phyloP scores from a whole-genome alignment of 2,329 filamentous ascomycete species.

The Passalora sequoiae region DNA sequence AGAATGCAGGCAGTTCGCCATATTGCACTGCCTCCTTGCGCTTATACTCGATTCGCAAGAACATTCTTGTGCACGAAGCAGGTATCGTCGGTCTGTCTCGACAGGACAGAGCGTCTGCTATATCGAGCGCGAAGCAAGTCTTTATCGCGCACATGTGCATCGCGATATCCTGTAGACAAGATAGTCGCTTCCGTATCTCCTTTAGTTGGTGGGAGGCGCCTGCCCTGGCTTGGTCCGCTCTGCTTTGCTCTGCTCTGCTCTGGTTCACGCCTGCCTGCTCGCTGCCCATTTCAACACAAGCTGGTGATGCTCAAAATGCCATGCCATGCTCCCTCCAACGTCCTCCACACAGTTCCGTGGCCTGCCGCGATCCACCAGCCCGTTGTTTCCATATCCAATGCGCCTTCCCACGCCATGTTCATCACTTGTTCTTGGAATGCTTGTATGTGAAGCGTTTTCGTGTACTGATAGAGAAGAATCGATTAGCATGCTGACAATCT shows the following conservation, averaged over 20 bases:
- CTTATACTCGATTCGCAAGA: constrained; percentile 4
- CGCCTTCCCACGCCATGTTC: too few species aligned
- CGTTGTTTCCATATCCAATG: too few species aligned
- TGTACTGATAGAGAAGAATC: too few species aligned
- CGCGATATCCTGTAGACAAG: not conserved
- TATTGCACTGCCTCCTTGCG: constrained; percentile 18
- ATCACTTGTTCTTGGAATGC: constrained; percentile 64
- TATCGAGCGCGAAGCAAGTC: not conserved
- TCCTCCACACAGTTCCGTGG: too few species aligned
- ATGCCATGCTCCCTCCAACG: not conserved
- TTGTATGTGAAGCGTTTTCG: constrained; percentile 65
- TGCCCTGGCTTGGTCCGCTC: too few species aligned
- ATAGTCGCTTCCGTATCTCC: too few species aligned
- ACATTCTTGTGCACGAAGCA: constrained; percentile 6
- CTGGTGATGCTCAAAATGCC: not conserved
- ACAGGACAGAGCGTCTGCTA: constrained; percentile 1
- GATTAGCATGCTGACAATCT: too few species aligned
- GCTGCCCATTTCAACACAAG: not conserved
- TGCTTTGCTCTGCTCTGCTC: not conserved
- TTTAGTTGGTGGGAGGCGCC: too few species aligned
- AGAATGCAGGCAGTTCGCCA: constrained; percentile 6
- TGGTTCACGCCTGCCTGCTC: not conserved
- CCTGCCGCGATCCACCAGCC: too few species aligned
- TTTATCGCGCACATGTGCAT: not conserved
- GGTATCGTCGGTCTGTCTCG: not conserved